A percentile compares a stretch with the other conserved stretches of the same genome.
These are phyloP conservation scores for Ceratocystis ficicola DNA, from an alignment of 2,329 filamentous ascomycete genomes.

Conservation along the genomic window DNA sequence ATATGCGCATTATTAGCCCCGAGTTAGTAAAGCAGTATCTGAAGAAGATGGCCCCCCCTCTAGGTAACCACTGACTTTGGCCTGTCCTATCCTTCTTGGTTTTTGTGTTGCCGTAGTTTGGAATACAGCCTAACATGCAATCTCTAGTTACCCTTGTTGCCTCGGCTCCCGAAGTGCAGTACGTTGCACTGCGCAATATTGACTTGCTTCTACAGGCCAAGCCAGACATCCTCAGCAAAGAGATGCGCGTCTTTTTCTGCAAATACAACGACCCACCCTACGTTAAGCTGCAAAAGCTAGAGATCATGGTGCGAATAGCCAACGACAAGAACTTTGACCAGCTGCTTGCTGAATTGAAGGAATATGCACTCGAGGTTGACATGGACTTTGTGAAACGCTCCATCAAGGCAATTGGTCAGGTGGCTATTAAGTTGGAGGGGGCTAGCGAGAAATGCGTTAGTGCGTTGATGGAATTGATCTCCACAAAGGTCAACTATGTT, in stretches of 20 bases:
- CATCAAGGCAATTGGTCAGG: conserved; percentile 92
- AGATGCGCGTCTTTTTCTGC: conserved; percentile 97
- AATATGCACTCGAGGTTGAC: conserved; percentile 95
- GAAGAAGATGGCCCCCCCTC: conserved; percentile 95
- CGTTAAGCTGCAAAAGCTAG: conserved; percentile 91
- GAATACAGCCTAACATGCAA: conserved; percentile 6
- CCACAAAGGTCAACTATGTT: conserved; percentile 97
- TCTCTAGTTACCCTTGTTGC: conserved; percentile 77
- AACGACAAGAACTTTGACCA: conserved; percentile 96
- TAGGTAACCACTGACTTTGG: conserved; percentile 46
- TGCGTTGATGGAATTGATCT: conserved; percentile 81
- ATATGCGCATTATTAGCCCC: conserved; percentile 74
- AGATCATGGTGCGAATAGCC: conserved; percentile 98
- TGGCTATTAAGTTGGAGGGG: conserved; percentile 94
- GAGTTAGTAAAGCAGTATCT: conserved; percentile 75
- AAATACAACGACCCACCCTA: conserved; percentile 99
- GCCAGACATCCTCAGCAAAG: conserved; percentile 91
- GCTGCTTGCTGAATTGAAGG: conserved; percentile 83
- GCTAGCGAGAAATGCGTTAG: conserved; percentile 94
- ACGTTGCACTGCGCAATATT: conserved; percentile 91
- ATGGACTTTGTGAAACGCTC: conserved; percentile 97
- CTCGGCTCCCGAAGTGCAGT: conserved; percentile 92
- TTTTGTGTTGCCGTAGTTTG: background rate
- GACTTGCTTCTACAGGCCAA: conserved; percentile 91
- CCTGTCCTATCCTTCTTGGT: too few relatives aligned